Conservation (phyloP, 176 grass and related monocot species). For the Echinochloa phyllopogon region DNA sequence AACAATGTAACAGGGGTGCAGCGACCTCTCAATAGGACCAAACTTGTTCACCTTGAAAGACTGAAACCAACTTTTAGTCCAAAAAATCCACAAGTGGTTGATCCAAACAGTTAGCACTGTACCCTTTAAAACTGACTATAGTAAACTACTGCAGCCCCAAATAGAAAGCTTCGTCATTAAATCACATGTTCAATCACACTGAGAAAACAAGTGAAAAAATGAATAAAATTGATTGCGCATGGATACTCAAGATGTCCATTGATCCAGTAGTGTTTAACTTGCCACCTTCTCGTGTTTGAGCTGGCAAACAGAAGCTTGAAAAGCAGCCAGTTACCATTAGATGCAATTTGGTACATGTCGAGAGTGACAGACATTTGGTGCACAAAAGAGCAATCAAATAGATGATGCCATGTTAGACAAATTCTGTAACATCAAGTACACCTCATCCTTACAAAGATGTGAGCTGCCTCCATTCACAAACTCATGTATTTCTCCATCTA, state of each 20-base stretch:
- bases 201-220: not conserved
- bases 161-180: constrained; percentile 6
- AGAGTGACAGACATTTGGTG: constrained; percentile 15
- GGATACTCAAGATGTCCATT: constrained; percentile 23
- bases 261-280: not conserved
- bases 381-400: constrained; percentile 17
- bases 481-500: constrained; percentile 63
- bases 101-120: constrained; percentile 2
- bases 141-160: constrained; percentile 5
- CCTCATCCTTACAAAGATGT: constrained; percentile 52
- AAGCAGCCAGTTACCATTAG: constrained; percentile 13
- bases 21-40: not conserved
- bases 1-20: constrained; percentile 5
- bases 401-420: constrained; percentile 46
- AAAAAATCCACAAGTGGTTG: not conserved
- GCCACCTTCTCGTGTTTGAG: constrained; percentile 16
- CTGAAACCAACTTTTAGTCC: not conserved
- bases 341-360: constrained; percentile 18
- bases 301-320: constrained; percentile 15
- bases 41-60: constrained; percentile 12
- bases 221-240: constrained; percentile 23
- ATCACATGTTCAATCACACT: constrained; percentile 30
- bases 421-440: constrained; percentile 50
- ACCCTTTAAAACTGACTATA: constrained; percentile 2
- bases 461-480: constrained; percentile 63